Evolutionary conservation across 306 rosid genomes (phyloP).

Genomic region (Prunus fruticosa): DNA sequence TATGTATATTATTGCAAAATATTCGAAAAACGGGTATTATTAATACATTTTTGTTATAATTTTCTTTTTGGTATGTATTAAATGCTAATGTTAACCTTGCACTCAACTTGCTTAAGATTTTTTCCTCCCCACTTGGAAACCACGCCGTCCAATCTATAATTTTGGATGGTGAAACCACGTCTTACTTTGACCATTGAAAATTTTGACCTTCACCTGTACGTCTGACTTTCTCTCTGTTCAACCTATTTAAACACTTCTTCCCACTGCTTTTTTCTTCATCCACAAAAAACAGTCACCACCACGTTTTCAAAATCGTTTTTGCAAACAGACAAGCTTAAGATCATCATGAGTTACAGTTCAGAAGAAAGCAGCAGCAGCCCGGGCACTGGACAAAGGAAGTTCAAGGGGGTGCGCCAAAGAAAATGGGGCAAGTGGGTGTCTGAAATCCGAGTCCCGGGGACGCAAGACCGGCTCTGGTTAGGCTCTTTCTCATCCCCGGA

Average conservation of each 20-base stretch:
- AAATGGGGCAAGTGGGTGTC: constrained; percentile 99
- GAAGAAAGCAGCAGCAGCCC: constrained; percentile 1
- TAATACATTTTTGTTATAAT: too few relatives aligned
- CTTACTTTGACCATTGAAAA: constrained; percentile 40
- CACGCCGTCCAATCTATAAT: background rate
- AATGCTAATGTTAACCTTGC: too few relatives aligned
- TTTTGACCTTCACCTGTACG: constrained; percentile 25
- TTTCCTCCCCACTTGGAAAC: background rate
- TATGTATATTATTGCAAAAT: too few relatives aligned
- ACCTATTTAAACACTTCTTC: constrained; percentile 13
- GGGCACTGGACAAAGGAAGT: constrained; percentile 14
- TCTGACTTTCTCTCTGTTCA: constrained; percentile 4
- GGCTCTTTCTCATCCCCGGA: constrained; percentile 68
- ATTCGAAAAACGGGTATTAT: too few relatives aligned
- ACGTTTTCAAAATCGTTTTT: background rate
- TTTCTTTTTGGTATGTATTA: too few relatives aligned
- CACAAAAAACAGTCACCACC: background rate
- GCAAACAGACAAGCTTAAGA: too few relatives aligned
- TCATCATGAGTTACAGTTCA: constrained; percentile 39
- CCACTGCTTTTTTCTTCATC: background rate
- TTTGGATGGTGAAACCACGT: background rate
- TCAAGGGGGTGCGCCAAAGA: constrained; percentile 70
- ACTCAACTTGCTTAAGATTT: too few relatives aligned
- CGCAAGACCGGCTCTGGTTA: constrained; percentile 67
- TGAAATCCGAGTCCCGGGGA: constrained; percentile 77